Percentiles rank a stretch among this genome's conserved stretches.
Conservation (phyloP, 192 early-diverging fungal species). For the Mortierella hygrophila region DNA sequence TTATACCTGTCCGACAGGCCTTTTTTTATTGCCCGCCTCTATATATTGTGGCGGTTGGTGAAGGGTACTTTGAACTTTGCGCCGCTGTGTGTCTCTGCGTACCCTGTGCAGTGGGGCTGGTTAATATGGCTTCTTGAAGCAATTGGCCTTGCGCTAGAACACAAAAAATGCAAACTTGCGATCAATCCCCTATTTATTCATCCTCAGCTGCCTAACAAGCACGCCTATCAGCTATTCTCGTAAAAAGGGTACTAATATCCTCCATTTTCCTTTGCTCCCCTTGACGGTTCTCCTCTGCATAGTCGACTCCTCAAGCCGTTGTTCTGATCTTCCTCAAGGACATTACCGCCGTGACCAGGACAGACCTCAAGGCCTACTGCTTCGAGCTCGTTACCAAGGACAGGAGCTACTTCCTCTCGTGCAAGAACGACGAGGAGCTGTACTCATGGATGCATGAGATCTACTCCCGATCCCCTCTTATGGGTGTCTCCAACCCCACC, state of each 20-base stretch:
- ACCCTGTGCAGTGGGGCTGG: background rate
- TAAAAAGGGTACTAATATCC: background rate
- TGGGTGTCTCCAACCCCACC: conserved; percentile 83
- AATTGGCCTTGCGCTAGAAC: background rate
- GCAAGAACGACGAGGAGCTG: conserved; percentile 95
- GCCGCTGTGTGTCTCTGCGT: background rate
- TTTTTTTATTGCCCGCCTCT: conserved; percentile 5
- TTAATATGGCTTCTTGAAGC: background rate
- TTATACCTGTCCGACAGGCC: background rate
- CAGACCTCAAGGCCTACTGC: conserved; percentile 93
- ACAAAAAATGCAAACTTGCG: background rate
- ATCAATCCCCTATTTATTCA: background rate
- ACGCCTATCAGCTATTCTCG: background rate
- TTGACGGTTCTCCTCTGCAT: conserved; percentile 4
- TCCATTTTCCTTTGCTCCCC: background rate
- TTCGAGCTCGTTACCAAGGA: conserved; percentile 96
- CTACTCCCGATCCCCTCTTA: conserved; percentile 88
- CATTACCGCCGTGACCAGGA: conserved; percentile 87
- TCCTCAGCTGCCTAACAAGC: background rate
- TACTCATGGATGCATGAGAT: conserved; percentile 99
- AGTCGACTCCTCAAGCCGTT: conserved; percentile 90
- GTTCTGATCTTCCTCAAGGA: conserved; percentile 94
- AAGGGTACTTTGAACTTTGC: background rate
- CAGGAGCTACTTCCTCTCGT: conserved; percentile 92
- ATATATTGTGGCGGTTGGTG: background rate